Conservation (phyloP, 2,329 filamentous ascomycete genomes). For the Apiospora kogelbergensis region DNA sequence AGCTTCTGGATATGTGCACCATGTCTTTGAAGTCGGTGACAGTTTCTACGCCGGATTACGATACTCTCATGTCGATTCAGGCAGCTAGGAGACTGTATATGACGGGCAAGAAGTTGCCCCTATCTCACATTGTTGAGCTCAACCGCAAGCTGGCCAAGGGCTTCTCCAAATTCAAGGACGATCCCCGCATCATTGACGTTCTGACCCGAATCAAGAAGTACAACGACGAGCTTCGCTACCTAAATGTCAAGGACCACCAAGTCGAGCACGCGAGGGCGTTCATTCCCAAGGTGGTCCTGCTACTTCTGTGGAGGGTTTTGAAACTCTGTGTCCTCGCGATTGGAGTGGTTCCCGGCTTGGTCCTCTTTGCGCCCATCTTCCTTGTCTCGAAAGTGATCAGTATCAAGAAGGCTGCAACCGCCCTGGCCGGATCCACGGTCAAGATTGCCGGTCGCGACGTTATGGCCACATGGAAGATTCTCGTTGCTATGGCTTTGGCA, state of each 20-base stretch:
- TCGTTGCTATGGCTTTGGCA: constrained; percentile 82
- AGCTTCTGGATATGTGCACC: constrained; percentile 83
- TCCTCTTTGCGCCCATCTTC: constrained; percentile 88
- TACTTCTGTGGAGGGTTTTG: constrained; percentile 74
- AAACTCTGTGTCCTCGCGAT: constrained; percentile 77
- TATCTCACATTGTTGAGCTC: constrained; percentile 90
- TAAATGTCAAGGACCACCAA: constrained; percentile 91
- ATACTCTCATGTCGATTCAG: constrained; percentile 96
- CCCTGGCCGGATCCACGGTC: constrained; percentile 80
- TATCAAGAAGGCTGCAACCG: constrained; percentile 77
- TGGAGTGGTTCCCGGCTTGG: constrained; percentile 79
- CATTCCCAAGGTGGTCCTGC: constrained; percentile 70
- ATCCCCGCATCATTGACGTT: constrained; percentile 76
- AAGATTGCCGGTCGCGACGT: constrained; percentile 88
- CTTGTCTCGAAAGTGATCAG: constrained; percentile 82
- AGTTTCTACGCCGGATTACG: constrained; percentile 89
- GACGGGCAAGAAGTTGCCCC: constrained; percentile 87
- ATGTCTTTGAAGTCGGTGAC: constrained; percentile 84
- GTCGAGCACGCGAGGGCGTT: constrained; percentile 89
- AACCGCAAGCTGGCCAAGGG: constrained; percentile 89
- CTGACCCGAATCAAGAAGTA: constrained; percentile 78
- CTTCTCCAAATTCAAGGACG: constrained; percentile 89
- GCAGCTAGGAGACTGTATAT: constrained; percentile 91
- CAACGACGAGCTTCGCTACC: constrained; percentile 80
- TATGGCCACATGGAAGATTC: constrained; percentile 90